Conservation (phyloP, 1,284 basidiomycete genomes). For the Peniophora sp. region DNA sequence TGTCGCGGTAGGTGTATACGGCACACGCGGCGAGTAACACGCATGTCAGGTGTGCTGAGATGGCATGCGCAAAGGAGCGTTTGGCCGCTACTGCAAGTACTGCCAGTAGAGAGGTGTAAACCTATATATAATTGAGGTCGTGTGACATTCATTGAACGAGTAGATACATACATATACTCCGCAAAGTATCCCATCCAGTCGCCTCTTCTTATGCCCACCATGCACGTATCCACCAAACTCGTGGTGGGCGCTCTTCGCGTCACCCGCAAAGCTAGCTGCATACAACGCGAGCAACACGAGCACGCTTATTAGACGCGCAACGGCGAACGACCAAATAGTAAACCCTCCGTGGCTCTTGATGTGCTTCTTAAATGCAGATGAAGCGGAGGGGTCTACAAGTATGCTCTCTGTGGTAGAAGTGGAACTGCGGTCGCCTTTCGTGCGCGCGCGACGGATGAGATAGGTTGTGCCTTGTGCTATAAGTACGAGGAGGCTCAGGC, state of each 20-base stretch:
- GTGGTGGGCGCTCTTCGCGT: neutral
- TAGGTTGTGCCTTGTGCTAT: too few relatives aligned
- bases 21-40: constrained; percentile 26
- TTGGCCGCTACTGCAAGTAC: constrained; percentile 7
- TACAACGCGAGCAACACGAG: constrained; percentile 12
- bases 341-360: constrained; percentile 12
- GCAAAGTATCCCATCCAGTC: neutral
- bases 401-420: neutral
- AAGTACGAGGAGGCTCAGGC: neutral
- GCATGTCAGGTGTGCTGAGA: constrained; percentile 8
- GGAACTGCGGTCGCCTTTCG: neutral
- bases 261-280: constrained; percentile 11
- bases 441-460: too few relatives aligned
- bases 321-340: constrained; percentile 16
- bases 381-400: neutral
- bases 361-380: constrained; percentile 7
- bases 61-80: neutral
- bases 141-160: constrained; percentile 2
- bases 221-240: constrained; percentile 5
- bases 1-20: constrained; percentile 52
- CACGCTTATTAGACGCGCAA: constrained; percentile 14
- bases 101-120: constrained; percentile 7
- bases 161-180: constrained; percentile 1
- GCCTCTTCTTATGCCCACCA: neutral
- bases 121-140: neutral